Evolutionary conservation across 2,329 filamentous ascomycete genomes (phyloP), one percentile per base, ranked within the genome.

Genomic region (Botrytis paeoniae): DNA sequence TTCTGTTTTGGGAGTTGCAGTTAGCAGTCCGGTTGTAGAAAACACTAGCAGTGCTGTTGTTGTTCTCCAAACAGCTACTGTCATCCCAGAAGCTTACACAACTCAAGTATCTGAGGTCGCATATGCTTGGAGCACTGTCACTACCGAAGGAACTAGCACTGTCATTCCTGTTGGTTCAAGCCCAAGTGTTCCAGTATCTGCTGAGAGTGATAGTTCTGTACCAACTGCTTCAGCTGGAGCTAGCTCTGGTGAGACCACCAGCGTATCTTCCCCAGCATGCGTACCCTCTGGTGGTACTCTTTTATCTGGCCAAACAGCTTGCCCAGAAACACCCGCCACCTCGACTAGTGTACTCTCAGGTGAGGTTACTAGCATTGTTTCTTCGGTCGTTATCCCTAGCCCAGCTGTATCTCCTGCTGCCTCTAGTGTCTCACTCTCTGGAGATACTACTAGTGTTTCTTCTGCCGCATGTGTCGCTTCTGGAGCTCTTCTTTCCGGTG

Each of bases 71-170:
- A 59, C 70, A 20, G 45, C 48, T 29, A 66, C 61, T 25, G 62
- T 68, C 25, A 22, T 71, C 20, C 60, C 61, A 20, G 69, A 64
- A 64, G 62, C 62, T n/a, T 41, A 45, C n/a, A 66, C 63, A 35
- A 66, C 41, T 20, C 61, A 63, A 29, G 8, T 29, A 29, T 32
- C 57, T 16, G 57, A 14, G n/a, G 39, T 29, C 35, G 68, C 22
- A 65, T 66, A 71, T 35, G 18, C 32, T 51, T 71, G 61, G 70
- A 66, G 48, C 29, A 71, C 70, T 43, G 51, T 41, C 12, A 66
- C 61, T 54, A 71, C 35, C 12, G 48, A 57, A 22, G 61, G 43
- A 64, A 41, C 20, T 12, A 71, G 43, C 35, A 71, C 69, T 39
- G 35, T 41, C 12, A 3, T 65, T 9, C 39, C 60, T 41, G 25